These are phyloP conservation scores for Sungouiozyma ichnusensis DNA, from an alignment of 805 yeast species.

Conservation along the genomic window DNA sequence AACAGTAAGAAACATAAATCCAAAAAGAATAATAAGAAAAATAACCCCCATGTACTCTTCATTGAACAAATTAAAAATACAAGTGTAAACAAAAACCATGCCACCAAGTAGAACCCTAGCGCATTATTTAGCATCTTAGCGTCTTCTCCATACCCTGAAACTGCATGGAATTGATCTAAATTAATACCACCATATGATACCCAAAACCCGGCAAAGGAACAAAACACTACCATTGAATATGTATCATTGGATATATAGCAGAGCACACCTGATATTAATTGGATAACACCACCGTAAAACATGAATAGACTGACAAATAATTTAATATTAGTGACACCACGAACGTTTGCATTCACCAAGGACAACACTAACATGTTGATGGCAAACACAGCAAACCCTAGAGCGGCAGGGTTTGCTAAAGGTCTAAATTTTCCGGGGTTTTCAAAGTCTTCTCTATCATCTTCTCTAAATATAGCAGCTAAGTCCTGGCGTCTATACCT, in stretches of 20 bases:
- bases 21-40: slow-evolving; percentile 41
- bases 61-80: slow-evolving; percentile 46
- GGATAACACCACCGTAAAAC: slow-evolving; percentile 66
- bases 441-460: slow-evolving; percentile 1
- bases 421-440: slow-evolving; percentile 27
- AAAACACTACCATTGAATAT: slow-evolving; percentile 51
- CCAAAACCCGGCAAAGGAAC: slow-evolving; percentile 64
- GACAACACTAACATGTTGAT: slow-evolving; percentile 46
- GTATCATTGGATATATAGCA: slow-evolving; percentile 69
- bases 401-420: slow-evolving; percentile 67
- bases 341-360: slow-evolving; percentile 51
- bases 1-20: slow-evolving; percentile 45
- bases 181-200: slow-evolving; percentile 58
- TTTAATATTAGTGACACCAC: slow-evolving; percentile 53
- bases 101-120: slow-evolving; percentile 46
- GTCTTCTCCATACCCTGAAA: slow-evolving; percentile 37
- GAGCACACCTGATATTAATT: slow-evolving; percentile 64
- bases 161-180: slow-evolving; percentile 48
- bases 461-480: slow-evolving; percentile 29
- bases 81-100: slow-evolving; percentile 57
- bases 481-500: slow-evolving; percentile 45
- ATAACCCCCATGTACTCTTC: slow-evolving; percentile 51
- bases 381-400: slow-evolving; percentile 65
- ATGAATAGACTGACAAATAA: slow-evolving; percentile 56
- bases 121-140: slow-evolving; percentile 39